phyloP scores from a whole-genome alignment of 306 rosid genomes.

The Parietaria judaica region DNA sequence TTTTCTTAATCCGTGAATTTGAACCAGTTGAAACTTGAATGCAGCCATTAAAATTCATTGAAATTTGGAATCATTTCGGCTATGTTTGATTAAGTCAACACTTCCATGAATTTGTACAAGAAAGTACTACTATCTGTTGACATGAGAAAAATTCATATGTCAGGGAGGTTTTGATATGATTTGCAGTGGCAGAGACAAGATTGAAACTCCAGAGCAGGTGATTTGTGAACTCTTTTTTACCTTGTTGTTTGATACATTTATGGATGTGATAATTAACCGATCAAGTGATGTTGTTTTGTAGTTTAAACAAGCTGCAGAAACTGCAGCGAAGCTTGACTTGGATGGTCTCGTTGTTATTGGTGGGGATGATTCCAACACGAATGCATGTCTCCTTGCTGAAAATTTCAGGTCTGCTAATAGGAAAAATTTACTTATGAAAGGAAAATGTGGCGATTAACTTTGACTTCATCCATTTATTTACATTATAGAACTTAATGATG shows the following conservation, averaged over 20 bases:
- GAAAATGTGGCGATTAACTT: constrained; percentile 12
- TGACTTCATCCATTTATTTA: background rate
- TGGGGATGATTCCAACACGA: constrained; percentile 98
- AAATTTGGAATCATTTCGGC: background rate
- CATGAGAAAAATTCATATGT: constrained; percentile 15
- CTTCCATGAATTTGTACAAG: background rate
- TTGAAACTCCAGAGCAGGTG: constrained; percentile 99
- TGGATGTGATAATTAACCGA: constrained; percentile 15
- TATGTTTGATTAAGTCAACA: background rate
- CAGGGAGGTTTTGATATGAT: constrained; percentile 99
- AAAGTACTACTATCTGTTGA: constrained; percentile 11
- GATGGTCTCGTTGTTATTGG: constrained; percentile 99
- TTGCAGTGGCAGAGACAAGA: constrained; percentile 97
- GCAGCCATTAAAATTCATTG: background rate
- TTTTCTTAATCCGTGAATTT: background rate
- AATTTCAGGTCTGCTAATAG: constrained; percentile 61
- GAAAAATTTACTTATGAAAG: background rate
- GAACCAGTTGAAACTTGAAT: background rate
- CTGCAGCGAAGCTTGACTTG: constrained; percentile 73
- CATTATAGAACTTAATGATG: background rate
- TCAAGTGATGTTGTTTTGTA: constrained; percentile 26
- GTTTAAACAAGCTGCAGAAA: constrained; percentile 97
- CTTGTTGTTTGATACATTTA: background rate
- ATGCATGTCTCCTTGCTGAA: constrained; percentile 98
- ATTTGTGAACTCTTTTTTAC: constrained; percentile 13